A percentile compares a stretch with the other conserved stretches of the same genome.
These are phyloP conservation scores for Xylaria sp. DNA, from an alignment of 2,329 filamentous ascomycete genomes.

Conservation along the genomic window DNA sequence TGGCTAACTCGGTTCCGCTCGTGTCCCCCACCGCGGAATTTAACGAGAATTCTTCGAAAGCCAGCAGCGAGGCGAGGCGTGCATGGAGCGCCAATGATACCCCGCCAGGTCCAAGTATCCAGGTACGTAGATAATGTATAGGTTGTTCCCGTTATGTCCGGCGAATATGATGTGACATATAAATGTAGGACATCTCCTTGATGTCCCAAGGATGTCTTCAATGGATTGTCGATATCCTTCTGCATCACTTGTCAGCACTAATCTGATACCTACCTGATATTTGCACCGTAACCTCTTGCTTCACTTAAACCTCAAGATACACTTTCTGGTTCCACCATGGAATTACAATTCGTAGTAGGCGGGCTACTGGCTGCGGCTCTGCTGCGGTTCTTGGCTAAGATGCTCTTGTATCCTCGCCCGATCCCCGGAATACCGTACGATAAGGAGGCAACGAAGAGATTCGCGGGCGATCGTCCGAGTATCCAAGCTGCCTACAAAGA, in stretches of 20 bases:
- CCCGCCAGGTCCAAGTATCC: background rate
- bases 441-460: constrained; percentile 8
- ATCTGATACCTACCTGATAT: too few species aligned
- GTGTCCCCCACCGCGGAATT: background rate
- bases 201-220: too few species aligned
- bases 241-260: too few species aligned
- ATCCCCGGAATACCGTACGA: constrained; percentile 19
- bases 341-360: background rate
- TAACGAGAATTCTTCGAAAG: too few species aligned
- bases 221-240: too few species aligned
- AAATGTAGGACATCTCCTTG: too few species aligned
- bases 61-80: too few species aligned
- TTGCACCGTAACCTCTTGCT: background rate
- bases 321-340: background rate
- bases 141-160: too few species aligned
- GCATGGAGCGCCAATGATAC: too few species aligned
- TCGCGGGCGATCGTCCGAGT: constrained; percentile 19
- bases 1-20: too few species aligned
- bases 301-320: background rate
- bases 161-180: too few species aligned
- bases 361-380: background rate
- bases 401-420: constrained; percentile 15
- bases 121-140: background rate
- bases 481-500: constrained; percentile 9
- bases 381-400: background rate